Conservation (phyloP, 495 filamentous ascomycete species). For the Astrothelium macrocarpum region DNA sequence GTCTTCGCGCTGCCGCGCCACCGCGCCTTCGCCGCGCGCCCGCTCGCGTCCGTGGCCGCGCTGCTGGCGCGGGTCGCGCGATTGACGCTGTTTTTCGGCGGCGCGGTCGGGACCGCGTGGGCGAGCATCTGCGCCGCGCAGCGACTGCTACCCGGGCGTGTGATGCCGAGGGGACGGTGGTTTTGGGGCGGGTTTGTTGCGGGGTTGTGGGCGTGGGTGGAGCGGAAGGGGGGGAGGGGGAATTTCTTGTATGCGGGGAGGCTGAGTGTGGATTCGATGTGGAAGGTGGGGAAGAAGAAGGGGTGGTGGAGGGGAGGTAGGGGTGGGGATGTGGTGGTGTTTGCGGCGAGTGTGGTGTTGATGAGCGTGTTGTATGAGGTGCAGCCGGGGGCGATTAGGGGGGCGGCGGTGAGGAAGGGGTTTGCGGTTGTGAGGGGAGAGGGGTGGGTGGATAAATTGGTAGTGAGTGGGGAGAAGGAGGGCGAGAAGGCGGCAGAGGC, state of each 20-base stretch:
- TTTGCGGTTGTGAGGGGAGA: slow-evolving; percentile 67
- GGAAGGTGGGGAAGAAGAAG: slow-evolving; percentile 84
- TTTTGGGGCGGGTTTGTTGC: slow-evolving; percentile 79
- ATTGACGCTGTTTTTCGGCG: slow-evolving; percentile 64
- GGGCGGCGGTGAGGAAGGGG: slow-evolving; percentile 58
- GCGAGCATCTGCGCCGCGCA: slow-evolving; percentile 81
- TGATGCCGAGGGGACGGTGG: slow-evolving; percentile 73
- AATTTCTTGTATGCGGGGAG: slow-evolving; percentile 66
- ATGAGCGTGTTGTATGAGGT: slow-evolving; percentile 71
- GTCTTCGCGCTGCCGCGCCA: slow-evolving; percentile 59
- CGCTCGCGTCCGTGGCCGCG: slow-evolving; percentile 51
- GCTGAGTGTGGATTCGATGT: slow-evolving; percentile 64
- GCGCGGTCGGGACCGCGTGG: slow-evolving; percentile 73
- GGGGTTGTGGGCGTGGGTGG: slow-evolving; percentile 71
- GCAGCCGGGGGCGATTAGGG: slow-evolving; percentile 56
- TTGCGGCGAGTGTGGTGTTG: slow-evolving; percentile 65
- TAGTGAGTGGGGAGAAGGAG: not conserved
- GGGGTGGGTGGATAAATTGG: slow-evolving; percentile 45
- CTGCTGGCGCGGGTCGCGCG: slow-evolving; percentile 55
- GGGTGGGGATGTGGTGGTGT: slow-evolving; percentile 73
- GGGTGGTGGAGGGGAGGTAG: slow-evolving; percentile 71
- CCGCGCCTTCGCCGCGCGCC: slow-evolving; percentile 53
- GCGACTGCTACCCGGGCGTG: slow-evolving; percentile 57
- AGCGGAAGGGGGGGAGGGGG: slow-evolving; percentile 48
- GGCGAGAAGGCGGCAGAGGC: not conserved